phyloP scores from a whole-genome alignment of 2,329 filamentous ascomycete genomes.

The Coniochaeta prunicola region DNA sequence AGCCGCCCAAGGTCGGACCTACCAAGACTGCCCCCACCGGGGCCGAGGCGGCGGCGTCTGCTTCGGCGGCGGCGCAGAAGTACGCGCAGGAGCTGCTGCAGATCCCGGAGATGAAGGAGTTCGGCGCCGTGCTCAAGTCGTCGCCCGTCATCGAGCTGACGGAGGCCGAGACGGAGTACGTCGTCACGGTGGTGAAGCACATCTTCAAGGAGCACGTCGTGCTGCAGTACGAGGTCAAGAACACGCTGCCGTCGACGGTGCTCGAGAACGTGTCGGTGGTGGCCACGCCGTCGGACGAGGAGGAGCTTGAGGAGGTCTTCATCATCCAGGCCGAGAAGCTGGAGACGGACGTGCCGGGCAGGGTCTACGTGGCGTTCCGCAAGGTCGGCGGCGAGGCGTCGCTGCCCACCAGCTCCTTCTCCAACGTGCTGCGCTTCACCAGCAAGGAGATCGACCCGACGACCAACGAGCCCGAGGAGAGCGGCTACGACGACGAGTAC shows the following conservation, averaged over 20 bases:
- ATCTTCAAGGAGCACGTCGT: conserved; percentile 97
- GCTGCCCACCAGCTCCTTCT: conserved; percentile 77
- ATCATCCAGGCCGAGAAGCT: conserved; percentile 85
- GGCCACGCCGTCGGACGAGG: conserved; percentile 72
- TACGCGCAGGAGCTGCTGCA: conserved; percentile 81
- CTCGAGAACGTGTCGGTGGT: conserved; percentile 84
- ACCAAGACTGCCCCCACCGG: conserved; percentile 60
- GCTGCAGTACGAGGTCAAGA: conserved; percentile 95
- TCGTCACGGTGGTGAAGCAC: conserved; percentile 89
- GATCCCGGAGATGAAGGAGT: conserved; percentile 86
- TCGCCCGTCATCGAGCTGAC: conserved; percentile 81
- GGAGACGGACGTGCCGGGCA: conserved; percentile 77
- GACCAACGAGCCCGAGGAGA: conserved; percentile 85
- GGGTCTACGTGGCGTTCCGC: conserved; percentile 92
- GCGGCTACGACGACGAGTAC: conserved; percentile 95
- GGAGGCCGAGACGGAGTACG: conserved; percentile 95
- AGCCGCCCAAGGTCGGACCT: conserved; percentile 77
- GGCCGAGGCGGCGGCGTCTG: conserved; percentile 68
- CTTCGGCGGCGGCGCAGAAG: conserved; percentile 75
- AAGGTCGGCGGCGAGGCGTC: conserved; percentile 68
- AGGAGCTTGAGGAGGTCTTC: conserved; percentile 83
- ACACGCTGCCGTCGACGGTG: conserved; percentile 86
- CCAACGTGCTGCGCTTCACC: conserved; percentile 92
- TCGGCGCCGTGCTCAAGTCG: conserved; percentile 88
- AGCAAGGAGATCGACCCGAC: conserved; percentile 96